These are phyloP conservation scores for Metarhizium brunneum DNA, from an alignment of 2,329 filamentous ascomycete species.

Conservation along the genomic window DNA sequence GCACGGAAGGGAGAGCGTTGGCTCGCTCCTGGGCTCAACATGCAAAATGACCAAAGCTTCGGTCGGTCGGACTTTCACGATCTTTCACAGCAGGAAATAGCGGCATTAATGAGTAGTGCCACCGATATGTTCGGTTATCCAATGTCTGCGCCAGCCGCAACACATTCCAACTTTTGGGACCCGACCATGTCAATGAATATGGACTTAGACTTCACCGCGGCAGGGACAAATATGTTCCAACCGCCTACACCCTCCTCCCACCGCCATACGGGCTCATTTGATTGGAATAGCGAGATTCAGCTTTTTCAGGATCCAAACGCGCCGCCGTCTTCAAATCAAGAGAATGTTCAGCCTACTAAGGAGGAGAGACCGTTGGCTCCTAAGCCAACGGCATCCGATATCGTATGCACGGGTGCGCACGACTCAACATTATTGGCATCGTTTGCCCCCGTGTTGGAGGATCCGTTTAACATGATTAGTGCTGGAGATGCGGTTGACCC, in stretches of 20 bases:
- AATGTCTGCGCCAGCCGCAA: slow-evolving; percentile 46
- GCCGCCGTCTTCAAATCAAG: slow-evolving; percentile 24
- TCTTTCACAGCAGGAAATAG: slow-evolving; percentile 39
- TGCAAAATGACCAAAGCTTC: slow-evolving; percentile 50
- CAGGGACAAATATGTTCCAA: slow-evolving; percentile 34
- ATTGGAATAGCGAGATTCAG: slow-evolving; percentile 47
- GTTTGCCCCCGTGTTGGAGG: slow-evolving; percentile 31
- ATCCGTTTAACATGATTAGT: slow-evolving; percentile 40
- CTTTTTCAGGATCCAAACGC: slow-evolving; percentile 41
- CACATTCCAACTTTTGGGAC: slow-evolving; percentile 49
- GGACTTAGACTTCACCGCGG: slow-evolving; percentile 48
- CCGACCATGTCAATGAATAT: slow-evolving; percentile 43
- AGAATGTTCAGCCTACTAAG: slow-evolving; percentile 26
- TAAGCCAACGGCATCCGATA: slow-evolving; percentile 31
- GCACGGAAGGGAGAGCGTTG: slow-evolving; percentile 45
- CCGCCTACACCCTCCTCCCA: slow-evolving; percentile 24
- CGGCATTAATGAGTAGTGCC: slow-evolving; percentile 34
- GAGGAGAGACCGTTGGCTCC: slow-evolving; percentile 40
- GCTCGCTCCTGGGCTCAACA: slow-evolving; percentile 43
- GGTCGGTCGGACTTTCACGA: slow-evolving; percentile 41
- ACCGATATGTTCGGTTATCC: slow-evolving; percentile 52
- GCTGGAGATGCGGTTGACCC: slow-evolving; percentile 46
- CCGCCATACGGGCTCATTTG: slow-evolving; percentile 40
- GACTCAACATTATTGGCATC: slow-evolving; percentile 27
- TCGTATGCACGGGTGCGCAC: slow-evolving; percentile 10